phyloP scores from a whole-genome alignment of 2,329 filamentous ascomycete genomes.

The Thielaviopsis ethacetica region DNA sequence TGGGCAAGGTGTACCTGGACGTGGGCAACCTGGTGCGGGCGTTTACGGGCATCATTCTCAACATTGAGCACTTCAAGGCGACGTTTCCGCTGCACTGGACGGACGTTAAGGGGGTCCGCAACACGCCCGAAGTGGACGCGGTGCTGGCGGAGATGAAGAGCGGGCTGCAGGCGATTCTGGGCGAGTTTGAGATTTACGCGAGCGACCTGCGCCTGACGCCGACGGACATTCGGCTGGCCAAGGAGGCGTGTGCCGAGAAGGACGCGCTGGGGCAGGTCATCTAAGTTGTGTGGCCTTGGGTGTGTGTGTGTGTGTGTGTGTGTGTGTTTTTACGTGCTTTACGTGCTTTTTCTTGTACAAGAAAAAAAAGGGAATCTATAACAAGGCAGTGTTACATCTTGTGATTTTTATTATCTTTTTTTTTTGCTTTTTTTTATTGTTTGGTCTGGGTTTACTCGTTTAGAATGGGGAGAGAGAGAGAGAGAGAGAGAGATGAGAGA shows the following conservation, averaged over 20 bases:
- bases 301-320: too few relatives aligned
- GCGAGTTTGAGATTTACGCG: constrained; percentile 59
- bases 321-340: too few relatives aligned
- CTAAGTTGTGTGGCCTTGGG: background rate
- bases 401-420: background rate
- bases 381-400: background rate
- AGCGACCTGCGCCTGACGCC: constrained; percentile 51
- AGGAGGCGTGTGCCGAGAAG: constrained; percentile 35
- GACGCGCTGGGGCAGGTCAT: background rate
- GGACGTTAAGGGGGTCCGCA: constrained; percentile 43
- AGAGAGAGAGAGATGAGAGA: too few relatives aligned
- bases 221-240: constrained; percentile 58
- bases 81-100: constrained; percentile 58
- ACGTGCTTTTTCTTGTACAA: too few relatives aligned
- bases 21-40: constrained; percentile 58
- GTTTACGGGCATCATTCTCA: constrained; percentile 51
- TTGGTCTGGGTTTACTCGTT: too few relatives aligned
- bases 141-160: constrained; percentile 48
- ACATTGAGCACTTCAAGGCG: constrained; percentile 50
- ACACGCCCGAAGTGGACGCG: constrained; percentile 51
- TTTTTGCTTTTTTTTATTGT: too few relatives aligned
- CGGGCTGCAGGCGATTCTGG: constrained; percentile 48
- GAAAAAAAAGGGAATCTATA: background rate
- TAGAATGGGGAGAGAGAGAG: too few relatives aligned
- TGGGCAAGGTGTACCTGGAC: constrained; percentile 72